Evolutionary conservation across 2,329 filamentous ascomycete genomes (phyloP), one percentile per base, ranked within the genome.

Genomic region (Alternaria arbusti): DNA sequence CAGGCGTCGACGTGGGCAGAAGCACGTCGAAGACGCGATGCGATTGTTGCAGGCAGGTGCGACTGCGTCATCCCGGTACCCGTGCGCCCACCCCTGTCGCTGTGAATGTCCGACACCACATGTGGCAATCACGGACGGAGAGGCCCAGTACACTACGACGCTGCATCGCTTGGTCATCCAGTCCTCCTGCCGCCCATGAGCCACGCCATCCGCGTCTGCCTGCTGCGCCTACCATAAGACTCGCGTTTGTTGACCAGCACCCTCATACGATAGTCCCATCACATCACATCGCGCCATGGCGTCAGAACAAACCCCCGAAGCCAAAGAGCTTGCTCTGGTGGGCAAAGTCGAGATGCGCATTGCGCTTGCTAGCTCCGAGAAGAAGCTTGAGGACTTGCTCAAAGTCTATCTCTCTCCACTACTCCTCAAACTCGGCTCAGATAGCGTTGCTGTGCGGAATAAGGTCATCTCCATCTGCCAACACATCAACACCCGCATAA

Each of bases 261-360:
- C 50, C 45, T 45, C 56, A 46, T 40, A 36, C 54, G 3, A 54
- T 32, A 52, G 20, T 50, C 36, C 61, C 40, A 26, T 30, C 60
- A 45, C 40, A 30, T 30, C 60, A 45, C 54, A 52, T 52, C 61
- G 59, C 69, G 67, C 54, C 62, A 80, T 80, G 78, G 74, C 78
- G 50, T 73, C 78, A 54, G 63, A 71, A 45, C 68, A 70, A 46
- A 69, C 64, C 17, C 68, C 75, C 20, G 89, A 91, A 80, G 85
- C 91, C 79, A 88, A 90, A 66, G 94, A 97, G 86, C 85, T 97
- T 70, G 88, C 89, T 69, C 87, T 97, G 65, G 88, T 97, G 56
- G 91, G 92, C 74, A 95, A 92, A 76, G 91, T 97, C 49, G 94
- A 96, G 79, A 88, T 96, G 75, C 88, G 90, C 67, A 96, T 97